Evolutionary conservation across 163 green algal species (phyloP).

Genomic region (Scenedesmus sp.): DNA sequence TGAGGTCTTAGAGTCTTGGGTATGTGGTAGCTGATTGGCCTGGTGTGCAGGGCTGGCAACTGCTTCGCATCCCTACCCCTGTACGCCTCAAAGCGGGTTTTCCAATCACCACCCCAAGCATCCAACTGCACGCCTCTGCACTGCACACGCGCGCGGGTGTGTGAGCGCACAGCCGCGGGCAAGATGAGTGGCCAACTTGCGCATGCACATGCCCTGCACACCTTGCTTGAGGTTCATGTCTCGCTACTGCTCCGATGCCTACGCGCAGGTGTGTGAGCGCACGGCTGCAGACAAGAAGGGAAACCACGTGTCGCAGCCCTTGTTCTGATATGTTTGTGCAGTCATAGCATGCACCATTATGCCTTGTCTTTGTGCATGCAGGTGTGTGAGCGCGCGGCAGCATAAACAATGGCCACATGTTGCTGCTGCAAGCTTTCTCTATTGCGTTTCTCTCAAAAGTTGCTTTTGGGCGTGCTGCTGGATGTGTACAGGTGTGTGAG

Average conservation of each 20-base stretch:
- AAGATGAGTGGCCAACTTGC: slow-evolving; percentile 97
- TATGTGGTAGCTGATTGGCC: neutral
- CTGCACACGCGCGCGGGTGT: slow-evolving; percentile 65
- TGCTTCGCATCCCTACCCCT: too few relatives aligned
- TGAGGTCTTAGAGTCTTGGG: neutral
- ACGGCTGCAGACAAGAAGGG: slow-evolving; percentile 81
- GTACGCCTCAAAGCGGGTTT: too few relatives aligned
- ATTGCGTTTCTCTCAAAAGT: neutral
- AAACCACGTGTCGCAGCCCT: neutral
- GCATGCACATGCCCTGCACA: too few relatives aligned
- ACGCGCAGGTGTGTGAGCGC: slow-evolving; percentile 81
- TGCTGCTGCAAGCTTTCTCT: neutral
- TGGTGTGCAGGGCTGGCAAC: neutral
- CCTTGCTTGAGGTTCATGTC: too few relatives aligned
- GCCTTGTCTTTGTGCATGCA: neutral
- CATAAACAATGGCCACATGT: neutral
- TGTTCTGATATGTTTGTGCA: neutral
- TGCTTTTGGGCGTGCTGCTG: neutral
- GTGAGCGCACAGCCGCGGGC: slow-evolving; percentile 88
- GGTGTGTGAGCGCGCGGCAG: neutral
- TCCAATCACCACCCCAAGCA: too few relatives aligned
- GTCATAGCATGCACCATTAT: neutral
- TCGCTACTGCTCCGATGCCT: neutral
- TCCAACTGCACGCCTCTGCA: neutral
- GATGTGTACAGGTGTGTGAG: slow-evolving; percentile 78